phyloP scores from a whole-genome alignment of 805 yeast genomes.

The Kazachstania martiniae region DNA sequence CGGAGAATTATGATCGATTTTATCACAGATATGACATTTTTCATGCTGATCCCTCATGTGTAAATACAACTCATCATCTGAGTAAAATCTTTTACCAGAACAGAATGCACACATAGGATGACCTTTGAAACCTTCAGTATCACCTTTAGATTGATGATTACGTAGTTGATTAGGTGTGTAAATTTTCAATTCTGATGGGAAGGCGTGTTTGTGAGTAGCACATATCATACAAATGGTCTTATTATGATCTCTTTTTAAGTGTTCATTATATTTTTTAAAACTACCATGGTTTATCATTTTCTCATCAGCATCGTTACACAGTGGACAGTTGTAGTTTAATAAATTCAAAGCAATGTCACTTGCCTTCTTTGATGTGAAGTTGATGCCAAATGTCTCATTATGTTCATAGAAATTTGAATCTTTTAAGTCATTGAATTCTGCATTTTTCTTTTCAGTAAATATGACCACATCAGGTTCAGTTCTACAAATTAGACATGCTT shows the following conservation, averaged over 20 bases:
- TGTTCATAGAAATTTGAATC: slow-evolving; percentile 7
- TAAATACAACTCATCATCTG: slow-evolving; percentile 72
- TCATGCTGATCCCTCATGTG: slow-evolving; percentile 84
- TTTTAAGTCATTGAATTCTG: slow-evolving; percentile 31
- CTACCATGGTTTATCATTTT: slow-evolving; percentile 27
- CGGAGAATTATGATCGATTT: slow-evolving; percentile 46
- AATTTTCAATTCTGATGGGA: slow-evolving; percentile 56
- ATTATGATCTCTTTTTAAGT: slow-evolving; percentile 53
- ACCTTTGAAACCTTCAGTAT: slow-evolving; percentile 44
- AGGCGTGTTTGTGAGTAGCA: slow-evolving; percentile 62
- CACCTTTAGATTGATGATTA: slow-evolving; percentile 61
- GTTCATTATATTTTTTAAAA: slow-evolving; percentile 53
- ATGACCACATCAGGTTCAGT: slow-evolving; percentile 49
- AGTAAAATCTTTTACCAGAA: slow-evolving; percentile 61
- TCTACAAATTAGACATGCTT: slow-evolving; percentile 76
- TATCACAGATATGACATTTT: slow-evolving; percentile 83
- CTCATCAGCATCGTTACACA: slow-evolving; percentile 27
- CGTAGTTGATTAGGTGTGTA: slow-evolving; percentile 53
- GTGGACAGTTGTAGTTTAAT: slow-evolving; percentile 47
- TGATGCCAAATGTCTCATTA: slow-evolving; percentile 41
- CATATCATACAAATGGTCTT: slow-evolving; percentile 66
- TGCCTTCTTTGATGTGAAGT: slow-evolving; percentile 47
- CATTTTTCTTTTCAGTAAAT: slow-evolving; percentile 39
- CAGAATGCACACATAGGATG: slow-evolving; percentile 88
- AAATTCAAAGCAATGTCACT: slow-evolving; percentile 39